Conservation (phyloP, 1,284 basidiomycete species). For the Papiliotrema flavescens region DNA sequence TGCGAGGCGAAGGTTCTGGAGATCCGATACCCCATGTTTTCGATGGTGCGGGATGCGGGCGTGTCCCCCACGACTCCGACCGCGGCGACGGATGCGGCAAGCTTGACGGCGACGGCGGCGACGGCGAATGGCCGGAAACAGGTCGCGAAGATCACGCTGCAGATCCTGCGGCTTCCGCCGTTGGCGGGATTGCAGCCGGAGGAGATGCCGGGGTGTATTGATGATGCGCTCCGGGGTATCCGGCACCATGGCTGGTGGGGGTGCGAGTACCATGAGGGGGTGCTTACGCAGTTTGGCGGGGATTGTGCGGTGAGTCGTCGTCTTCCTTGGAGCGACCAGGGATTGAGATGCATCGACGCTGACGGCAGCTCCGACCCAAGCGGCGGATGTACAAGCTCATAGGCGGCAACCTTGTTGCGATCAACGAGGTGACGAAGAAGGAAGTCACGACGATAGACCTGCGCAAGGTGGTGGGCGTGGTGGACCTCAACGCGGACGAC, state of each 20-base stretch:
- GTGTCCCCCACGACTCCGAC: conserved; percentile 10
- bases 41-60: conserved; percentile 55
- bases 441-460: conserved; percentile 87
- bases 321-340: neutral
- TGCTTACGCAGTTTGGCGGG: conserved; percentile 90
- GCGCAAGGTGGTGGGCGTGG: conserved; percentile 71
- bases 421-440: conserved; percentile 89
- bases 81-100: conserved; percentile 13
- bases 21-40: conserved; percentile 77
- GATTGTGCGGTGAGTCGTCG: conserved; percentile 73
- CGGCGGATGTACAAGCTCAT: conserved; percentile 81
- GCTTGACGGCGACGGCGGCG: conserved; percentile 52
- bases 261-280: conserved; percentile 85
- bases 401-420: conserved; percentile 81
- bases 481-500: conserved; percentile 59
- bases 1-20: conserved; percentile 81
- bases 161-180: conserved; percentile 84
- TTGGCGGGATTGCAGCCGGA: conserved; percentile 73
- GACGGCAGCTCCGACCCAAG: conserved; percentile 67
- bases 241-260: conserved; percentile 88
- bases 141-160: conserved; percentile 72
- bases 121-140: conserved; percentile 46
- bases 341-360: too few species aligned
- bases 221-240: conserved; percentile 86
- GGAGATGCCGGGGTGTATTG: conserved; percentile 82